A percentile compares a stretch with the other conserved stretches of the same genome.
Conservation (phyloP, 441 rosid species). For the Theobroma grandiflorum region DNA sequence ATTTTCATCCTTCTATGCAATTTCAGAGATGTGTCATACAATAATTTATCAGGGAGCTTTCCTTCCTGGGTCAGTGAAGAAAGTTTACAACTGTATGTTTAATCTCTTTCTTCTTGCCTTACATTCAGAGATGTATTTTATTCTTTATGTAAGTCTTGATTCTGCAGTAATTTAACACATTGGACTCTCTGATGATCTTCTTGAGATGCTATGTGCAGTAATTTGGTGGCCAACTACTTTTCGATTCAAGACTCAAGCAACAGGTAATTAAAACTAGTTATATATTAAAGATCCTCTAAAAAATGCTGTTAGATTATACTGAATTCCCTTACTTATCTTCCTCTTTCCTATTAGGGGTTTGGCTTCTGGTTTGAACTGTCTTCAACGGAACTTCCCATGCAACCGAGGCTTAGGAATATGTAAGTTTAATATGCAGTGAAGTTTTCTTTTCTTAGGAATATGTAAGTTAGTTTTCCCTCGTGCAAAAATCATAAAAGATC, state of each 20-base stretch:
- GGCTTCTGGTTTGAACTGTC: slow-evolving; percentile 56
- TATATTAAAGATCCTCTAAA: too few relatives aligned
- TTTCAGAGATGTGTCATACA: slow-evolving; percentile 75
- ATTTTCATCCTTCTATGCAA: background rate
- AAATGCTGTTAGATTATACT: too few relatives aligned
- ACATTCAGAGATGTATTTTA: too few relatives aligned
- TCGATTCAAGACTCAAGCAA: slow-evolving; percentile 41
- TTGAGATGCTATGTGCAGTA: slow-evolving; percentile 47
- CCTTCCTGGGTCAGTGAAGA: slow-evolving; percentile 60
- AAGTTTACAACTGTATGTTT: slow-evolving; percentile 54
- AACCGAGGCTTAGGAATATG: slow-evolving; percentile 45
- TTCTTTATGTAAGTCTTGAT: too few relatives aligned
- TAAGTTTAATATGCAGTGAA: slow-evolving; percentile 37
- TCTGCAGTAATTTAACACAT: slow-evolving; percentile 4
- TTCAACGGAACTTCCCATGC: slow-evolving; percentile 64
- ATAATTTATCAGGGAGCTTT: slow-evolving; percentile 57
- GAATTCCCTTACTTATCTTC: background rate
- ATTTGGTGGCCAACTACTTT: slow-evolving; percentile 68
- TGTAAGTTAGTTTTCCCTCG: too few relatives aligned
- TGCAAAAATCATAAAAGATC: too few relatives aligned
- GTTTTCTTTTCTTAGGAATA: too few relatives aligned
- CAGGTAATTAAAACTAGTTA: slow-evolving; percentile 53
- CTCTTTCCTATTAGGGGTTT: background rate
- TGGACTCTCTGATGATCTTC: too few relatives aligned
- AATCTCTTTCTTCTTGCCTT: slow-evolving; percentile 12